Evolutionary conservation across 306 rosid genomes (phyloP), one percentile per base, ranked within the genome.

Genomic region (Rosa chinensis): DNA sequence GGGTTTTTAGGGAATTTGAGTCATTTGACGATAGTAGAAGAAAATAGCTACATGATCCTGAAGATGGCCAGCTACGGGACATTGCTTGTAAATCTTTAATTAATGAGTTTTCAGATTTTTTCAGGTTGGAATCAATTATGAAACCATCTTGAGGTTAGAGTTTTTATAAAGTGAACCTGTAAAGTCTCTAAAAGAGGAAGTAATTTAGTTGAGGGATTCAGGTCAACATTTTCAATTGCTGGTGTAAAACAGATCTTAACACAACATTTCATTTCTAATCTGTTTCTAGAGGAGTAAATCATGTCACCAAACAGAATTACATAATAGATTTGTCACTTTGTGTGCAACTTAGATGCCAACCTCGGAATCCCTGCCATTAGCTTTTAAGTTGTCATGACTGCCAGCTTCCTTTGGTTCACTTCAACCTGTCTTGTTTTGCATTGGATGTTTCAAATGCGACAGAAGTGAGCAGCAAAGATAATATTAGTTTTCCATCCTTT

Each of bases 61-160:
- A 77, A 55, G 88, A 91, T 79, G 49, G 59, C 49, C 66, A 79
- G 72, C 85, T 93, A 69, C 79, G 87, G 79, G 82, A 85, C 80
- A 81, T 89, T 47, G 77, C 89, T 43, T 80, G 72, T 76, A 69
- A 79, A 50, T 86, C 94, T 74, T 43, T 89, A 85, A 75, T 91
- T 69, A 32, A 87, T 61, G 94, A 89, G 80, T 93, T 91, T 77
- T 85, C 91, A 25, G 83, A 91, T 72, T 84, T 47, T 92, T 92
- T 64, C 88, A 81, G 78, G 85, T 89, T 43, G 82, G 82, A 40
- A 85, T 83, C n/a, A 77, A 83, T 82, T 44, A 74, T 69, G 85
- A 68, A 88, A 78, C 83, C 66, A 58, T 39, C 74, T 76, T 80
- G 35, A 47, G 47, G 53, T 72, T 82, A 43, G 52, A 79, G 20